Evolutionary conservation across 441 rosid genomes (phyloP), one percentile per base, ranked within the genome.

Genomic region (Aquilaria agallochum): DNA sequence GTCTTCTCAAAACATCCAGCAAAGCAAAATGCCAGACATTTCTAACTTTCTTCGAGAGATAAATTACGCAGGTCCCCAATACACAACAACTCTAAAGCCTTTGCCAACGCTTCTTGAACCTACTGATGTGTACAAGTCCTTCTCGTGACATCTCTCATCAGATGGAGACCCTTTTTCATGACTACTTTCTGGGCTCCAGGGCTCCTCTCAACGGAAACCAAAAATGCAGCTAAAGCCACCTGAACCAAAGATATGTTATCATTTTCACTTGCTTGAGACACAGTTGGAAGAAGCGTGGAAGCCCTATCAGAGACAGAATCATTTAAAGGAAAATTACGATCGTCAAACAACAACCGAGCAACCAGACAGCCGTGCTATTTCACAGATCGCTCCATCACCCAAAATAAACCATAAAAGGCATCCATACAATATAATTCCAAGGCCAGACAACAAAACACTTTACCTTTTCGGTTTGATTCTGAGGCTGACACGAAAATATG

Each of bases 361-460:
- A 91, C 96, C 83, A 91, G 75, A 79, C 97, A 83, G 63, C 96
- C 99, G 81, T 95, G 96, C 99, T 97, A 95, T 80, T 88, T 89
- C 59, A 95, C 97, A 76, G 99, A 91, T 80, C 96, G 84, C 86
- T 95, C 99, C 27, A 20, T 20, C 27, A 20, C 27, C 27, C 27
- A 20, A 20, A 20, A 20, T 20, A 20, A 20, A 20, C 27, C 27
- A 20, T 20, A 20, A 20, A 20, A 20, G 27, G 27, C 27, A 20
- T 20, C 27, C 27, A 20, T 20, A 20, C 27, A 20, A 20, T 20
- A 20, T 20, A 20, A 20, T 20, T 20, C 27, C 27, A 20, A 20
- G 27, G 27, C 27, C 27, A 20, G 27, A 20, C 27, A 20, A 20
- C 27, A 20, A 1, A 20, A 20, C 27, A 20, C 27, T 20, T 20